phyloP scores from a whole-genome alignment of 495 filamentous ascomycete species.

The Penicillium atrosanguineum region DNA sequence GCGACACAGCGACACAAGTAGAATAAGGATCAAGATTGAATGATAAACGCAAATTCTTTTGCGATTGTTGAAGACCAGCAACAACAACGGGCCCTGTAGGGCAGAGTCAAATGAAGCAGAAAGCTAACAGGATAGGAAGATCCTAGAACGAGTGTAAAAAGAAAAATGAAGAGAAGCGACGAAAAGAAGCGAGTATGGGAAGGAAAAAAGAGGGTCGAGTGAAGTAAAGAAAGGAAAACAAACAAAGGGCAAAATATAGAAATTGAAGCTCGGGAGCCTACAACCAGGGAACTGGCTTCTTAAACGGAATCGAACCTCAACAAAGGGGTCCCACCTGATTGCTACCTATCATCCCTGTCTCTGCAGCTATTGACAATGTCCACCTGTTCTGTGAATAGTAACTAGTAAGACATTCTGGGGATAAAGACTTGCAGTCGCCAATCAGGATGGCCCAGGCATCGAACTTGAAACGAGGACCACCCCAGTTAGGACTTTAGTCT shows the following conservation, averaged over 20 bases:
- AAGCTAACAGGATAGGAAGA: conserved; percentile 4
- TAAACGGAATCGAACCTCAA: not conserved
- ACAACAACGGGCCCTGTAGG: not conserved
- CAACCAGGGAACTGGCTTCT: not conserved
- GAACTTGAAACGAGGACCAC: conserved; percentile 14
- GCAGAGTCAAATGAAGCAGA: not conserved
- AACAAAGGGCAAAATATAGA: conserved; percentile 10
- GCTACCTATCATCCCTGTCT: not conserved
- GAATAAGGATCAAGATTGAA: not conserved
- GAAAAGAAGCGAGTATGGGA: conserved; percentile 31
- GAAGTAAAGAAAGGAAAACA: not conserved
- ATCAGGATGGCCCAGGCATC: conserved; percentile 6
- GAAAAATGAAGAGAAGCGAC: too few species aligned
- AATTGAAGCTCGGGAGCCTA: not conserved
- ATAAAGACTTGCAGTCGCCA: conserved; percentile 9
- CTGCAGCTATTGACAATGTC: not conserved
- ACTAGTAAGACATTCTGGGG: conserved; percentile 19
- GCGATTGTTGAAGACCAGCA: not conserved
- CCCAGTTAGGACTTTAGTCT: not conserved
- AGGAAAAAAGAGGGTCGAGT: conserved; percentile 24
- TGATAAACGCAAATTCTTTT: not conserved
- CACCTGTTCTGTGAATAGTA: conserved; percentile 1
- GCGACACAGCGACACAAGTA: conserved; percentile 9
- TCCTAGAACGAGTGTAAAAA: conserved; percentile 21
- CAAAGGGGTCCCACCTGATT: not conserved